Evolutionary conservation across 441 rosid species (phyloP).

Genomic region (Gossypium laxum): DNA sequence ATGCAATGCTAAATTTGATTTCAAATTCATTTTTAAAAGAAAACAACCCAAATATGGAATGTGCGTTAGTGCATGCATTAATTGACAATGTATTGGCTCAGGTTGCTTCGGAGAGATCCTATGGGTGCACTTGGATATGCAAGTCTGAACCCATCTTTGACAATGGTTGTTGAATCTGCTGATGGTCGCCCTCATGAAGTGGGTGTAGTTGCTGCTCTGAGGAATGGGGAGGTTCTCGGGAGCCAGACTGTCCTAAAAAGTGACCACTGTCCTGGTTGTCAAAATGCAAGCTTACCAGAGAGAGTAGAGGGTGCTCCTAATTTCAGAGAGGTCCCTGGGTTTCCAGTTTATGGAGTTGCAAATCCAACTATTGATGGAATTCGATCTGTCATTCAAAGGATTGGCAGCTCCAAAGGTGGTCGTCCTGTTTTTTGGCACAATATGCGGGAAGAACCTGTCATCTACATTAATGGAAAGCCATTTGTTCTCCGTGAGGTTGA

Average conservation of each 20-base stretch:
- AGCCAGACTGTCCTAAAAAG: constrained; percentile 96
- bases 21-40: background rate
- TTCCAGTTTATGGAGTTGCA: constrained; percentile 98
- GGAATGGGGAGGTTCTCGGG: constrained; percentile 94
- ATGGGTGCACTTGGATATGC: constrained; percentile 98
- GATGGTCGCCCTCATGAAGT: constrained; percentile 89
- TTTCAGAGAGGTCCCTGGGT: constrained; percentile 93
- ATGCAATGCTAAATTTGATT: constrained; percentile 9
- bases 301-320: constrained; percentile 98
- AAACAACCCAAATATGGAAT: background rate
- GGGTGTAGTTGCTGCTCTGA: constrained; percentile 81
- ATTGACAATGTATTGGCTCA: constrained; percentile 21
- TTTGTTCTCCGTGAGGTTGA: constrained; percentile 98
- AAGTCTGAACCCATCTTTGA: constrained; percentile 57
- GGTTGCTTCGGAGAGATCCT: constrained; percentile 95
- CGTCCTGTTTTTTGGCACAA: constrained; percentile 92
- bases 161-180: constrained; percentile 70
- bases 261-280: constrained; percentile 98
- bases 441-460: constrained; percentile 99
- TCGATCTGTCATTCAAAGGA: constrained; percentile 69
- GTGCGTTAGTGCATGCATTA: background rate
- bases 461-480: constrained; percentile 91
- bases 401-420: constrained; percentile 73
- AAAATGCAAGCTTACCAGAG: constrained; percentile 64
- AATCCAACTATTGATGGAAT: constrained; percentile 96